A percentile compares a stretch with the other conserved stretches of the same genome.
Conservation (phyloP, 2,329 filamentous ascomycete species). For the Dactylellina haptotyla region DNA sequence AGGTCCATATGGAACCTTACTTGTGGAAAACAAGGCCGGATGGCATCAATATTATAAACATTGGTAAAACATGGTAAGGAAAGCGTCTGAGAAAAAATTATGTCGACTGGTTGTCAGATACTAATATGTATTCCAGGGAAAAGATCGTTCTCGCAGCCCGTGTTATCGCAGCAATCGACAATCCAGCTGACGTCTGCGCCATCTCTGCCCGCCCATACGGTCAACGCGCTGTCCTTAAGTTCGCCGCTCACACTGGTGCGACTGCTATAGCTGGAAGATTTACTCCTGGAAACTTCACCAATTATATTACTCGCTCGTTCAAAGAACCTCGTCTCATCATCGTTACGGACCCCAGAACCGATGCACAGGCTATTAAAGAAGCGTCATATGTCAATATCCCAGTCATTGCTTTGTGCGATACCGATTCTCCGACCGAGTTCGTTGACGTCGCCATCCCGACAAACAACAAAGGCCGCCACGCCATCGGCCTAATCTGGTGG, state of each 20-base stretch:
- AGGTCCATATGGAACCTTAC: slow-evolving; percentile 97
- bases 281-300: slow-evolving; percentile 99
- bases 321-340: slow-evolving; percentile 99
- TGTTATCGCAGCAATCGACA: slow-evolving; percentile 98
- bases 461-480: slow-evolving; percentile 99
- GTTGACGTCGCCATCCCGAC: slow-evolving; percentile 98
- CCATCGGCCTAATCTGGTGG: slow-evolving; percentile 99
- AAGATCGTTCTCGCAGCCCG: slow-evolving; percentile 99
- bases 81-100: too few relatives aligned
- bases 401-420: slow-evolving; percentile 98
- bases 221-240: slow-evolving; percentile 99
- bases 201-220: slow-evolving; percentile 99
- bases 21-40: slow-evolving; percentile 99
- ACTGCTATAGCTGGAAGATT: slow-evolving; percentile 98
- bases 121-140: too few relatives aligned
- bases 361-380: slow-evolving; percentile 99
- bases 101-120: slow-evolving; percentile 6
- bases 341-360: slow-evolving; percentile 99
- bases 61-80: slow-evolving; percentile 98
- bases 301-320: slow-evolving; percentile 99
- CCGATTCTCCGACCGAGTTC: slow-evolving; percentile 99
- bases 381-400: slow-evolving; percentile 99
- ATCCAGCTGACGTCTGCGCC: slow-evolving; percentile 98
- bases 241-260: slow-evolving; percentile 97
- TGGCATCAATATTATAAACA: slow-evolving; percentile 98